These are phyloP conservation scores for Aspergillus neoniger DNA, from an alignment of 2,329 filamentous ascomycete genomes.

Conservation along the genomic window DNA sequence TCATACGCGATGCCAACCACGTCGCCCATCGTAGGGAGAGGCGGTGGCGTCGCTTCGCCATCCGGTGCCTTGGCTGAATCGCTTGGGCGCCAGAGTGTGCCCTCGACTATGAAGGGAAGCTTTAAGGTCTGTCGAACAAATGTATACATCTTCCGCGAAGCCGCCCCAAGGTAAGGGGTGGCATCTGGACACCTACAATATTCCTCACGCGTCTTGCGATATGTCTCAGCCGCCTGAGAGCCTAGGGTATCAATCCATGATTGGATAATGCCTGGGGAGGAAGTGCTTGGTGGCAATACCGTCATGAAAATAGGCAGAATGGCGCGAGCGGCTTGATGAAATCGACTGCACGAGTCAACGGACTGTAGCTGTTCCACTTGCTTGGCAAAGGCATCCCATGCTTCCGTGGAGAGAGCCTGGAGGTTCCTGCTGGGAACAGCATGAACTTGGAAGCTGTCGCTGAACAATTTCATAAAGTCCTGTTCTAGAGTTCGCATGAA, in stretches of 20 bases:
- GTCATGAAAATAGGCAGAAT: not conserved
- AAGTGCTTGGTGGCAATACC: not conserved
- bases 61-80: not conserved
- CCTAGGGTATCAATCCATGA: not conserved
- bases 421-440: not conserved
- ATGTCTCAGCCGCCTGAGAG: not conserved
- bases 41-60: not conserved
- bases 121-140: not conserved
- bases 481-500: not conserved
- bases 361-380: not conserved
- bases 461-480: not conserved
- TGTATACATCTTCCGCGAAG: not conserved
- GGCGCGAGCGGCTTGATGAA: not conserved
- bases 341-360: not conserved
- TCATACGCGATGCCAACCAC: not conserved
- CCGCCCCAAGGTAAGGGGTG: not conserved
- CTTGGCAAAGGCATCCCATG: not conserved
- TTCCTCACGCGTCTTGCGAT: not conserved
- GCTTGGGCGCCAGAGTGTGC: not conserved
- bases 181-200: not conserved
- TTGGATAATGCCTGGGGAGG: not conserved
- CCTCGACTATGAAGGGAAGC: not conserved
- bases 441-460: not conserved
- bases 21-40: not conserved
- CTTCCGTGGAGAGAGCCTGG: not conserved